phyloP scores from a whole-genome alignment of 2,329 filamentous ascomycete genomes.

The Pseudohalonectria lignicola region DNA sequence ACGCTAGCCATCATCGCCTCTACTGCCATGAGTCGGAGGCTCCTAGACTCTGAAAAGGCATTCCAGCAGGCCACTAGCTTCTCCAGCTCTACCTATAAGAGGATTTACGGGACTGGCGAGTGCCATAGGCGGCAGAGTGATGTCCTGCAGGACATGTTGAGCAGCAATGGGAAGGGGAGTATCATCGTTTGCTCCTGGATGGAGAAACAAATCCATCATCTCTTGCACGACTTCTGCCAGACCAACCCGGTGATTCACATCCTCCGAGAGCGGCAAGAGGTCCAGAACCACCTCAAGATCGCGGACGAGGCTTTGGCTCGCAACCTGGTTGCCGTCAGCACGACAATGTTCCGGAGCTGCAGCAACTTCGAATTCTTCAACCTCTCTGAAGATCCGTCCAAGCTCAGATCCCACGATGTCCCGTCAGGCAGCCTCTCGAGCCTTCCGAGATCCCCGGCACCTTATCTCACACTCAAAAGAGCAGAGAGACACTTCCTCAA shows the following conservation, averaged over 20 bases:
- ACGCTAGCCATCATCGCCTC: constrained; percentile 67
- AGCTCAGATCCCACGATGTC: constrained; percentile 9
- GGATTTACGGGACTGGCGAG: constrained; percentile 45
- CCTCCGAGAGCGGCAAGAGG: constrained; percentile 51
- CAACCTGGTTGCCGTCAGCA: constrained; percentile 46
- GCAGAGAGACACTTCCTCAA: constrained; percentile 60
- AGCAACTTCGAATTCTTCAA: constrained; percentile 73
- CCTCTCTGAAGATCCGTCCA: constrained; percentile 42
- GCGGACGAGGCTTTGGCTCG: constrained; percentile 43
- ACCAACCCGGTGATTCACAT: constrained; percentile 63
- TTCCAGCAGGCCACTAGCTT: constrained; percentile 51
- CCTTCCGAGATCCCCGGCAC: constrained; percentile 31
- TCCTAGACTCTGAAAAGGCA: constrained; percentile 57
- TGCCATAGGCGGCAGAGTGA: constrained; percentile 54
- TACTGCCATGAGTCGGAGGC: constrained; percentile 54
- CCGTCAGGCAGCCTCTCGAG: constrained; percentile 16
- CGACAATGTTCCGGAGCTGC: constrained; percentile 50
- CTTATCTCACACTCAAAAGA: constrained; percentile 56
- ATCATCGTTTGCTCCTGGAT: constrained; percentile 67
- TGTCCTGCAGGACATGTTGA: constrained; percentile 48
- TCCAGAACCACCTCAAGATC: constrained; percentile 51
- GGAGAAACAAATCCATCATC: constrained; percentile 48
- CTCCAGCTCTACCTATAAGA: constrained; percentile 52
- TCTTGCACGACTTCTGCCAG: constrained; percentile 50
- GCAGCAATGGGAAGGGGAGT: constrained; percentile 45